phyloP scores from a whole-genome alignment of 495 filamentous ascomycete genomes.

The Chaetomium fimeti region DNA sequence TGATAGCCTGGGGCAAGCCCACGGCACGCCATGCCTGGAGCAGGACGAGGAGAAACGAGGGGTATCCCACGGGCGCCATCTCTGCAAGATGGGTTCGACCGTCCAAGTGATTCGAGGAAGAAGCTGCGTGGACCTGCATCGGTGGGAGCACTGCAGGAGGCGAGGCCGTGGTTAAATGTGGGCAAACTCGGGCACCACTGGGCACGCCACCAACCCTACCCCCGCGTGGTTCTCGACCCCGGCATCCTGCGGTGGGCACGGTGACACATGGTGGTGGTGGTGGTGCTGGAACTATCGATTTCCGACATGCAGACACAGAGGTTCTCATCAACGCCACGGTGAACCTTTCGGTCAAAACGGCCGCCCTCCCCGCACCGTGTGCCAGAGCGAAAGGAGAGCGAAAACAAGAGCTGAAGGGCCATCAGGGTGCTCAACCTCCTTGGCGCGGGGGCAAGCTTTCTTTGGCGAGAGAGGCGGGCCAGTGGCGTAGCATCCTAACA shows the following conservation, averaged over 20 bases:
- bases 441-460: not conserved
- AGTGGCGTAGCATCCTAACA: not conserved
- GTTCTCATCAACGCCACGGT: conserved; percentile 2
- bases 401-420: not conserved
- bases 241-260: not conserved
- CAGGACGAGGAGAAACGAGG: not conserved
- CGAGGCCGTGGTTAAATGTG: not conserved
- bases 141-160: not conserved
- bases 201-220: not conserved
- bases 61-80: not conserved
- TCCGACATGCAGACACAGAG: not conserved
- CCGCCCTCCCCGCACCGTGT: not conserved
- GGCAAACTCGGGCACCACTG: not conserved
- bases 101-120: not conserved
- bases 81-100: not conserved
- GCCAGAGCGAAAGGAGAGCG: not conserved
- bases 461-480: not conserved
- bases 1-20: not conserved
- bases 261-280: not conserved
- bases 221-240: not conserved
- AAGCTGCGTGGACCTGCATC: not conserved
- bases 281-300: not conserved
- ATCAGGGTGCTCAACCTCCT: conserved; percentile 4
- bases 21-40: not conserved
- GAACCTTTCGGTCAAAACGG: not conserved